Conservation (phyloP, 805 yeast species). For the Kluyveromyces nonfermentans region DNA sequence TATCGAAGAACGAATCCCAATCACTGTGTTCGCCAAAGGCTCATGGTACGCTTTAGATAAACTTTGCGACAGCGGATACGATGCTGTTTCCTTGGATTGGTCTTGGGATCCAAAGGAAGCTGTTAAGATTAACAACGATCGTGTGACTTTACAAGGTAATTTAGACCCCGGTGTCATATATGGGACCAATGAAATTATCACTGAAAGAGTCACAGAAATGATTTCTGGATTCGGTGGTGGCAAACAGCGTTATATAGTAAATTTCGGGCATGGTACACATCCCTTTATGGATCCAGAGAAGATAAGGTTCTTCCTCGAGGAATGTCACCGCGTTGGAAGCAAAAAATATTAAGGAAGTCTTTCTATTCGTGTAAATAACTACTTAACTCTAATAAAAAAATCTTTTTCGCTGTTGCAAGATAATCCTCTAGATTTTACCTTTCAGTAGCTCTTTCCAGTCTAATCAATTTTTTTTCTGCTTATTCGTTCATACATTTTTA, state of each 20-base stretch:
- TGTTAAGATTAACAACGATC: constrained; percentile 57
- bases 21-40: constrained; percentile 89
- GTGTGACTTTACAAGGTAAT: constrained; percentile 89
- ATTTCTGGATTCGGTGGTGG: constrained; percentile 91
- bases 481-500: too few relatives aligned
- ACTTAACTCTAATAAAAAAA: neutral
- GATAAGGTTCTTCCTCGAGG: constrained; percentile 74
- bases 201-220: constrained; percentile 79
- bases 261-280: constrained; percentile 97
- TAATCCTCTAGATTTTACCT: too few relatives aligned
- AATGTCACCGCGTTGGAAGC: constrained; percentile 70
- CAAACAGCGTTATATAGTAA: constrained; percentile 80
- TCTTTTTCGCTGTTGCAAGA: neutral
- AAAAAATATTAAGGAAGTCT: constrained; percentile 1
- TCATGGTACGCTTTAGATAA: constrained; percentile 95
- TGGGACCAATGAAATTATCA: constrained; percentile 75
- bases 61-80: constrained; percentile 71
- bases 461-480: too few relatives aligned
- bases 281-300: constrained; percentile 95
- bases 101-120: constrained; percentile 78
- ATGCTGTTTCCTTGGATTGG: constrained; percentile 93
- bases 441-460: too few relatives aligned
- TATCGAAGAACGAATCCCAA: constrained; percentile 60
- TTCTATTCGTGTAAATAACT: neutral
- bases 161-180: constrained; percentile 92